These are phyloP conservation scores for Rhytidhysteron rufulum DNA, from an alignment of 2,329 filamentous ascomycete genomes.

Conservation along the genomic window DNA sequence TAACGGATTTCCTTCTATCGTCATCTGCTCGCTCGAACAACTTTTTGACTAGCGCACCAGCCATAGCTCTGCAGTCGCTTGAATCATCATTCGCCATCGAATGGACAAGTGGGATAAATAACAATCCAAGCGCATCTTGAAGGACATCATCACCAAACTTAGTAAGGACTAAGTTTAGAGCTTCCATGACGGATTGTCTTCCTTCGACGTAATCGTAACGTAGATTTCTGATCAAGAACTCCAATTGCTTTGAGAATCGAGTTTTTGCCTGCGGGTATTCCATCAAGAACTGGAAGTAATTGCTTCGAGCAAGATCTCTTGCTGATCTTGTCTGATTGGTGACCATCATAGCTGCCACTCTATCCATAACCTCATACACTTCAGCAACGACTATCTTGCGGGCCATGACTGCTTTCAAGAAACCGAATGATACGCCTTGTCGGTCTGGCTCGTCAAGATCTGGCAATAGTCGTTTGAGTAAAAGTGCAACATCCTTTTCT, in stretches of 20 bases:
- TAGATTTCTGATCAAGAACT: constrained; percentile 84
- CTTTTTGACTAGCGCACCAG: constrained; percentile 73
- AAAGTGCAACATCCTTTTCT: constrained; percentile 75
- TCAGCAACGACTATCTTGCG: constrained; percentile 80
- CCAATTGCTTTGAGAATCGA: constrained; percentile 83
- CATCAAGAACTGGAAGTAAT: constrained; percentile 90
- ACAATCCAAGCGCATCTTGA: constrained; percentile 74
- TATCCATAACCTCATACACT: constrained; percentile 88
- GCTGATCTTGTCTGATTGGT: constrained; percentile 89
- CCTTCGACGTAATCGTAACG: constrained; percentile 87
- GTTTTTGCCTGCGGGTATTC: constrained; percentile 92
- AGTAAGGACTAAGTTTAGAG: constrained; percentile 77
- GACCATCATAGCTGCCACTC: constrained; percentile 81
- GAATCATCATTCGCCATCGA: constrained; percentile 86
- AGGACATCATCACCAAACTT: constrained; percentile 74
- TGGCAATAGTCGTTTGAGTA: constrained; percentile 76
- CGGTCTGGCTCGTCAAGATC: constrained; percentile 91
- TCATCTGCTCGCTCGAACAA: constrained; percentile 75
- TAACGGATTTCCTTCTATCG: constrained; percentile 66
- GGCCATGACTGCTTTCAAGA: constrained; percentile 81
- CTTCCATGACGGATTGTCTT: constrained; percentile 87
- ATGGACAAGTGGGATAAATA: constrained; percentile 83
- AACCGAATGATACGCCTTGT: constrained; percentile 91
- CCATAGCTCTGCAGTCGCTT: constrained; percentile 77
- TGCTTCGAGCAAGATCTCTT: constrained; percentile 79